These are phyloP conservation scores for Emergomyces orientalis DNA, from an alignment of 2,329 filamentous ascomycete species.

Conservation along the genomic window DNA sequence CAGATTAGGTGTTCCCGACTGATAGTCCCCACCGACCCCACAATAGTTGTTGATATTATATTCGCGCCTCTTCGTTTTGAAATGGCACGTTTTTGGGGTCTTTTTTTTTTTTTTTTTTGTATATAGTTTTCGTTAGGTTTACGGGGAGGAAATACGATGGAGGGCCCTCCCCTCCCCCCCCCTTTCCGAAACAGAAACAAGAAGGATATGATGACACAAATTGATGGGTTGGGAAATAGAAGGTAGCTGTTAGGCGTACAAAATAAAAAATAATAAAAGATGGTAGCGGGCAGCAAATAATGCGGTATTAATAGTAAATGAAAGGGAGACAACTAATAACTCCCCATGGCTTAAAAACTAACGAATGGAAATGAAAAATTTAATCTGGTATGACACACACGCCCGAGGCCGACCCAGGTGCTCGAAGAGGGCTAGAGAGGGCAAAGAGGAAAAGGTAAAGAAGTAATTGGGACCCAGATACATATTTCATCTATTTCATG, in stretches of 20 bases:
- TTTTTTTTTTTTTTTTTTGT: no score
- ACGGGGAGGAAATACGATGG: no score
- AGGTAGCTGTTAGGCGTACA: neutral
- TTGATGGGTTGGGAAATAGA: neutral
- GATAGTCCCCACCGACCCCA: no score
- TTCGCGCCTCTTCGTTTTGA: no score
- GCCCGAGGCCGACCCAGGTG: neutral
- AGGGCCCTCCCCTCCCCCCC: no score
- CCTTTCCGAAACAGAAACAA: neutral
- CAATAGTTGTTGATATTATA: no score
- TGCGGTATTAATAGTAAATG: neutral
- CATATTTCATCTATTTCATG: constrained; percentile 6
- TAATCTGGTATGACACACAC: neutral
- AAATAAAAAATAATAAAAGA: neutral
- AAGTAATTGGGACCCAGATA: neutral
- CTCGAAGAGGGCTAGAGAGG: neutral
- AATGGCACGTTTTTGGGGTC: no score
- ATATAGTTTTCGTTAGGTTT: no score
- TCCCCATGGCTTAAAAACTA: neutral
- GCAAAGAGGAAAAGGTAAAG: neutral
- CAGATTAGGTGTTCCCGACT: no score
- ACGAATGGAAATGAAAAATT: neutral
- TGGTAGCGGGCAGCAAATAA: neutral
- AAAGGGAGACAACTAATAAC: neutral
- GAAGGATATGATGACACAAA: neutral